Evolutionary conservation across 768 basidiomycete species (phyloP).

Genomic region (Clitopilus passeckerianus): DNA sequence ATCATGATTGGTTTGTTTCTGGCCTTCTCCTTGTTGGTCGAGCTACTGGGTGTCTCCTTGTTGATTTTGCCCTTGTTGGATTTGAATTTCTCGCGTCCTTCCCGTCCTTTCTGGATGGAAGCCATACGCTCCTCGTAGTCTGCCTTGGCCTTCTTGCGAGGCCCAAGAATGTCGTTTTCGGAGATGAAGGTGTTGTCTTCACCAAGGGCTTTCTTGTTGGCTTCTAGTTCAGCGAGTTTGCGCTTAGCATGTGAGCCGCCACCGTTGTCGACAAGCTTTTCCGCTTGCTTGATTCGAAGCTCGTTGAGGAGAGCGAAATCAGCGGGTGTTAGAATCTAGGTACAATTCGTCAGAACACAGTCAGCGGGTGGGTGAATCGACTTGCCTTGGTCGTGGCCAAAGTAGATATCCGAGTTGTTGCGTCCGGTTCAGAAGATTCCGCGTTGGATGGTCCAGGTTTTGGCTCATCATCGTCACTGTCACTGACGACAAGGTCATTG

Average conservation of each 20-base stretch:
- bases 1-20: slow-evolving; percentile 96
- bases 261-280: slow-evolving; percentile 60
- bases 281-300: slow-evolving; percentile 75
- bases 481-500: slow-evolving; percentile 70
- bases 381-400: slow-evolving; percentile 78
- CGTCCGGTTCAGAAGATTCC: slow-evolving; percentile 11
- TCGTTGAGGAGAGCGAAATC: slow-evolving; percentile 93
- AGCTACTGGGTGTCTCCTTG: slow-evolving; percentile 75
- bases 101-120: slow-evolving; percentile 86
- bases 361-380: slow-evolving; percentile 1
- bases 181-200: slow-evolving; percentile 67
- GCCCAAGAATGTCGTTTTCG: slow-evolving; percentile 89
- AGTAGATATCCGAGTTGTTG: slow-evolving; percentile 46
- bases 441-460: slow-evolving; percentile 33
- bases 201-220: slow-evolving; percentile 51
- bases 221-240: slow-evolving; percentile 80
- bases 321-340: slow-evolving; percentile 91
- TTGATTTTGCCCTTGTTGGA: slow-evolving; percentile 90
- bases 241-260: slow-evolving; percentile 80
- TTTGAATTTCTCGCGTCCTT: slow-evolving; percentile 92
- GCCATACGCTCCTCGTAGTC: slow-evolving; percentile 94
- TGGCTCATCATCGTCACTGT: slow-evolving; percentile 78
- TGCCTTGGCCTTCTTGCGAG: slow-evolving; percentile 88
- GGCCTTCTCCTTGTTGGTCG: slow-evolving; percentile 89
- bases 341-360: background rate